Base-by-base conservation (phyloP, 768 basidiomycete genomes). In the Tricholoma furcatifolium region DNA sequence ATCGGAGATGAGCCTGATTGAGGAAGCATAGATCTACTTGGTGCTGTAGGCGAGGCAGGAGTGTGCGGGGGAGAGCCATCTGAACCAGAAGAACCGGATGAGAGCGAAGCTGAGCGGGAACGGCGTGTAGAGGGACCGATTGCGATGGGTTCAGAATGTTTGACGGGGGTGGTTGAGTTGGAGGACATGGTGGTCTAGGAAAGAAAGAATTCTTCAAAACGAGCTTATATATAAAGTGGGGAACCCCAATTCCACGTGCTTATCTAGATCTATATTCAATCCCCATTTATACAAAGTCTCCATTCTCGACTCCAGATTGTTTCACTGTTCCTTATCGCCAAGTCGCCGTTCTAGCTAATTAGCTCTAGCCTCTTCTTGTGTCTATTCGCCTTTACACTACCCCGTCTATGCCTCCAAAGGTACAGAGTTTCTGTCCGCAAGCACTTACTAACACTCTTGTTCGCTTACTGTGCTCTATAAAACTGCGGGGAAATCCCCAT, bases 1-100 rank as follows among this genome's bases (percentile, higher is more conserved):
- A 90, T 85, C 42, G 89, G 89, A 3, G 88, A 88, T 4, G 75
- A 76, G 6, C 81, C 78, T 6, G 87, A 80, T 4, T 84, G 82
- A 5, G 76, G 70, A 9, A 77, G 63, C 6, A 75, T 70, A 43
- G 83, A 62, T 41, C 74, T 74, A 2, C 79, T 73, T 2, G 72
- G 69, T 10, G 70, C 57, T 9, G 74, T 72, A n/a, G 71, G 63
- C 23, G 81, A 77, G 42, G 73, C 63, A 20, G 84, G 85, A 2
- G 83, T 83, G 36, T 72, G 72, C 18, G 79, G 66, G 11, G 81
- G 73, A 1, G 85, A 81, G 51, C 74, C 75, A 40, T 80, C 69
- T 1, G 82, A 81, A 55, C 70, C 74, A 14, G 82, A 81, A 0
- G 84, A 81, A 34, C 74, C 70, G 0, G 85, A 87, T 6, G 85